Base-by-base conservation (phyloP, 257 asterid genomes). In the Haberlea rhodopensis region DNA sequence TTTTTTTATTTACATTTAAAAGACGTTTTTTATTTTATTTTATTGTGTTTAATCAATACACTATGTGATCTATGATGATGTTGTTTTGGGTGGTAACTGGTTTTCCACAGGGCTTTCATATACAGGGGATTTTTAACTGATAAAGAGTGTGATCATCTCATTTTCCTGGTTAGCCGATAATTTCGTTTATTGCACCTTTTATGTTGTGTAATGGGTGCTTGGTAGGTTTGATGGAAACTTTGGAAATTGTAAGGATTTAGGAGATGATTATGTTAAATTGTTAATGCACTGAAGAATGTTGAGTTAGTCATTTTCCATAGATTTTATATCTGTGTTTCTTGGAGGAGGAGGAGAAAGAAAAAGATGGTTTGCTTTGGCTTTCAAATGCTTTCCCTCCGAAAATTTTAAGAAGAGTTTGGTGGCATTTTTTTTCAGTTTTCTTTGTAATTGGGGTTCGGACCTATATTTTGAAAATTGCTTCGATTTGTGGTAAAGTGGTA, bases 101-200 rank as follows among this genome's bases (percentile, higher is more conserved):
- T 32, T 46, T 74, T 66, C 2, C 29, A n/a, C 82, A 87, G 96
- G 91, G 95, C 90, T 43, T 94, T 94, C 63, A 4, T 86, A 75
- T 81, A 90, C 69, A 79, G 72, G 63, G 82, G 87, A 1, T 87
- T 90, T 70, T 81, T 90, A 81, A 87, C 88, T 45, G 59, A 76
- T 37, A 67, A 85, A 27, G 96, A 90, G 78, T 94, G 95, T 69
- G 96, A 90, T 81, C 97, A 94, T 77, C 78, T 94, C 57, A 79
- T 87, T 46, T 23, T 19, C 64, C 72, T 94, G 96, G 97, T 94
- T 57, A 73, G 88, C 70, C 45, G 60, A 20, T 32, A 26, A 26
- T 69, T 1, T n/a, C 53, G 20, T 40, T 26, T 46, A 0, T 20
- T 31, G 61, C 11, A 49, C 21, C n/a, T n/a, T n/a, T n/a, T 4